These are phyloP conservation scores for Ophiocordyceps polyrhachis-furcata DNA, from an alignment of 2,329 filamentous ascomycete species.

Conservation along the genomic window DNA sequence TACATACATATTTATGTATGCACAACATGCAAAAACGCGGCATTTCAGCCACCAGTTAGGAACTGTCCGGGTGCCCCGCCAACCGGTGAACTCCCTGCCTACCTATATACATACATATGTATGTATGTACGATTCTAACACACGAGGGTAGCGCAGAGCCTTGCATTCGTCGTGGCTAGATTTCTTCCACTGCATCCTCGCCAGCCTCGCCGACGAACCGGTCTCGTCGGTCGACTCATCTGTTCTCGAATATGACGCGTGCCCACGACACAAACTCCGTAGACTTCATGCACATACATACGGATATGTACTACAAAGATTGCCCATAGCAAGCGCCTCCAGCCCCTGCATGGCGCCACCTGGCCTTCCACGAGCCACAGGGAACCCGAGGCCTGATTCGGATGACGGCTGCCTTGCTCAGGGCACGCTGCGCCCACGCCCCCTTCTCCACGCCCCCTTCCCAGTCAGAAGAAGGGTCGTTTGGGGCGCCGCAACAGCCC, in stretches of 20 bases:
- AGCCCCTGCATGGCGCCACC: background rate
- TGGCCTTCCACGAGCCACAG: background rate
- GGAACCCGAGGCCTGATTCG: slow-evolving; percentile 1
- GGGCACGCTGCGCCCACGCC: background rate
- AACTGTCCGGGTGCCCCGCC: background rate
- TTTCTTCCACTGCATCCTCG: no score
- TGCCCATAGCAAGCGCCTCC: background rate
- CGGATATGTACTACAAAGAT: no score
- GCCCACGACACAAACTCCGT: no score
- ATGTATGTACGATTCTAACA: background rate
- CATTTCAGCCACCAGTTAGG: background rate
- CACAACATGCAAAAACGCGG: background rate
- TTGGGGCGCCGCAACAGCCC: background rate
- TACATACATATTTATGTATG: no score
- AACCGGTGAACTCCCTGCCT: background rate
- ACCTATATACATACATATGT: no score
- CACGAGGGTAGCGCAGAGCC: no score
- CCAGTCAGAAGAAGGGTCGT: background rate
- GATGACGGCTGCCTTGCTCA: background rate
- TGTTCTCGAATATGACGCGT: no score
- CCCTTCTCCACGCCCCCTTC: background rate
- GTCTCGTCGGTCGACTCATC: no score
- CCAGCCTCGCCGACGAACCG: no score
- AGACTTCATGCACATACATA: background rate
- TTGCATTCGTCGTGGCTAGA: no score